Percentiles rank a stretch among this genome's conserved stretches.
phyloP scores from a whole-genome alignment of 169 alveolate species.

The Nephromyces sp. region DNA sequence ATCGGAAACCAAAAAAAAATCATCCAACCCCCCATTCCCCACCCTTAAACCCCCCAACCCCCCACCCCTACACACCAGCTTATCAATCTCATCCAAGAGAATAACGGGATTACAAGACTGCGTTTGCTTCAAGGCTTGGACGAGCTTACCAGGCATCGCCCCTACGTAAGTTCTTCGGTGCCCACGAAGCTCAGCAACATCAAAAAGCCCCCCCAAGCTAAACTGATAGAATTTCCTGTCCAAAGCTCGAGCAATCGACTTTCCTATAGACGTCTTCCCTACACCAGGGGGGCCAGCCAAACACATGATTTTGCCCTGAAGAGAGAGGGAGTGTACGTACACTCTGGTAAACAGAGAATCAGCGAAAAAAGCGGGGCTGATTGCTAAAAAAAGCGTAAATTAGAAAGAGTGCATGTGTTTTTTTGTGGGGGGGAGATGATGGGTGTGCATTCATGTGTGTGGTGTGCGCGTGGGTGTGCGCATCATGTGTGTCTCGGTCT shows the following conservation, averaged over 20 bases:
- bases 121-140: slow-evolving; percentile 28
- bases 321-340: slow-evolving; percentile 25
- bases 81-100: slow-evolving; percentile 83
- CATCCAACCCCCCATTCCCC: too few relatives aligned
- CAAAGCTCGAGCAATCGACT: slow-evolving; percentile 74
- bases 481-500: too few relatives aligned
- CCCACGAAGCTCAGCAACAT: slow-evolving; percentile 83
- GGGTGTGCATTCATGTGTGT: too few relatives aligned
- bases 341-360: background rate
- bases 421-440: too few relatives aligned
- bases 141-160: slow-evolving; percentile 85
- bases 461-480: too few relatives aligned
- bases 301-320: slow-evolving; percentile 79
- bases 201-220: slow-evolving; percentile 76
- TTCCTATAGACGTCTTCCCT: slow-evolving; percentile 88
- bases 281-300: slow-evolving; percentile 91
- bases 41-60: too few relatives aligned
- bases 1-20: too few relatives aligned
- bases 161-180: slow-evolving; percentile 89
- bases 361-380: background rate
- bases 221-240: slow-evolving; percentile 71
- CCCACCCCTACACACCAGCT: too few relatives aligned
- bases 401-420: too few relatives aligned
- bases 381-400: too few relatives aligned
- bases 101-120: slow-evolving; percentile 12